Evolutionary conservation across 2,329 filamentous ascomycete species (phyloP), one percentile per base, ranked within the genome.

Genomic region (Colletotrichum australisinense): DNA sequence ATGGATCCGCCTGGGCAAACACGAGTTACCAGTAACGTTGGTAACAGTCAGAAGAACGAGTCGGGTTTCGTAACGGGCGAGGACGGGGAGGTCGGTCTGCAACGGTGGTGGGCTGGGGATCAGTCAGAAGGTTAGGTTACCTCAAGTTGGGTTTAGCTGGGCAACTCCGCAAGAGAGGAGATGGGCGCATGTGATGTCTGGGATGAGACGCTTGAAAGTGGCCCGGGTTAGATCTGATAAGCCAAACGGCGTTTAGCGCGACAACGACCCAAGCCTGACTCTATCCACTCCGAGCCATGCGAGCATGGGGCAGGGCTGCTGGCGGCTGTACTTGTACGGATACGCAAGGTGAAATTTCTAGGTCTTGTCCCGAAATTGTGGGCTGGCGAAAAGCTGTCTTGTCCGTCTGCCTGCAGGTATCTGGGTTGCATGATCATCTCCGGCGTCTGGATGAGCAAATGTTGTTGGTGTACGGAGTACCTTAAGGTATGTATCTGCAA

Each of bases 201-300:
- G 53, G 73, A 62, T 69, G 73, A 73, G 73, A 69, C 64, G 64
- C 35, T 60, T 73, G 69, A 53, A 62, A 57, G 30, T 19, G 63
- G 62, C 60, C 64, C 46, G 59, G 60, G 22, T 71, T 42, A 42
- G 71, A 73, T 73, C 71, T 73, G 71, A 73, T 73, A 73, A 73
- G 71, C 57, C 66, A 64, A 65, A 70, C 19, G 67, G 46, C 57
- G 63, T 52, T 52, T 72, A 72, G 63, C 63, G 64, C 42, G 19
- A 49, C 19, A 49, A n/a, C 19, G 19, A 35, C 8, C 57, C 57
- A 58, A 22, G 28, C 42, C 58, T 22, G 30, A 8, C 26, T 32
- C 28, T 69, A 52, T 35, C 71, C 67, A 73, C 70, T 57, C 55
- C 14, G 56, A 16, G 60, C n/a, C 69, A 67, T 68, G 69, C 69